Evolutionary conservation across 2,329 filamentous ascomycete species (phyloP), one percentile per base, ranked within the genome.

Genomic region (Cercospora canescens): DNA sequence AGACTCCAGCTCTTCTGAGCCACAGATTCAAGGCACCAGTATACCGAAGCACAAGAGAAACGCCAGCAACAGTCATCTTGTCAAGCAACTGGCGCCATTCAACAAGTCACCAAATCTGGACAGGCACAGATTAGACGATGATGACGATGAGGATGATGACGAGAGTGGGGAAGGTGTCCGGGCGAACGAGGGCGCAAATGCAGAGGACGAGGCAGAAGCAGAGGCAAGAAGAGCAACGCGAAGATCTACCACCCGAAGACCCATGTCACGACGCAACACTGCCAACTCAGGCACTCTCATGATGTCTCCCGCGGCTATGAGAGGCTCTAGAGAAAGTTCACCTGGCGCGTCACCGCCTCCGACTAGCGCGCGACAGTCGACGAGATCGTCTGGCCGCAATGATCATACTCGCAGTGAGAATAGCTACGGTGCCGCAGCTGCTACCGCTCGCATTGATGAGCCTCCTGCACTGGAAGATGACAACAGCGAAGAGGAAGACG

Each of bases 51-150:
- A 76, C 65, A 74, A 74, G 68, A 62, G 74, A 32, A 70, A 68
- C 18, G 71, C 69, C 8, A 76, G 74, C 54, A 77, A 76, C 64
- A 75, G 73, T 37, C 76, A 78, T 64, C 70, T 79, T n/a, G 72
- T 79, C 65, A 78, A 77, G 64, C 77, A 79, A 60, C 70, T 79
- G 21, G 76, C 76, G 39, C 76, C 76, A 18, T 79, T 77, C 67
- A 79, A 79, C 55, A 74, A 73, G 37, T 77, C 75, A 60, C 77
- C 77, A 12, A 76, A 76, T 57, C 62, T 76, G 45, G 76, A 74
- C 60, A 69, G 76, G 32, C 70, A 74, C 39, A 64, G 66, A 63
- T 74, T 77, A 60, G 68, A 64, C 9, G 72, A 72, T 21, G 77
- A 74, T 45, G 76, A 76, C 12, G 78, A 80, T 16, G 80, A 81